phyloP scores from a whole-genome alignment of 2,329 filamentous ascomycete species.

The Dactylellina cionopaga region DNA sequence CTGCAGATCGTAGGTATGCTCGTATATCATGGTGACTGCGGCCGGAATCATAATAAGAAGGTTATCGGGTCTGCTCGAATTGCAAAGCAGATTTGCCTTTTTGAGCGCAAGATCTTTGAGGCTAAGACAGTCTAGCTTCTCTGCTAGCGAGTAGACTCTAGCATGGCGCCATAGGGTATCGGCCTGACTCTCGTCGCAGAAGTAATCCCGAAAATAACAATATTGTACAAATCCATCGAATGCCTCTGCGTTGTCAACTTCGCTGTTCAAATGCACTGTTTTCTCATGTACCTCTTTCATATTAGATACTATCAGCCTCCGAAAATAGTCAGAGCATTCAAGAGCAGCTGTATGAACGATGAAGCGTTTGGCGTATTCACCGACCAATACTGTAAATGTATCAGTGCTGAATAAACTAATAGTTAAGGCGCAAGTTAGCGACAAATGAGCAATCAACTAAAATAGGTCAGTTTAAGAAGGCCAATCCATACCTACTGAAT shows the following conservation, averaged over 20 bases:
- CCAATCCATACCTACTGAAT: background rate
- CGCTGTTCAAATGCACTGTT: background rate
- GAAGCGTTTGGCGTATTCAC: background rate
- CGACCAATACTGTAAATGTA: background rate
- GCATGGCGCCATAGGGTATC: background rate
- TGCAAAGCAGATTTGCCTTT: background rate
- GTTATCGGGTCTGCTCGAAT: background rate
- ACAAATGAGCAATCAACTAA: too few relatives aligned
- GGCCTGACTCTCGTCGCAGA: background rate
- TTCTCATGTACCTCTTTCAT: constrained; percentile 20
- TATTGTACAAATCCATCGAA: constrained; percentile 28
- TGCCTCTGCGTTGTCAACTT: constrained; percentile 15
- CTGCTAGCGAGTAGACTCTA: constrained; percentile 21
- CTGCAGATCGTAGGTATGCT: constrained; percentile 7
- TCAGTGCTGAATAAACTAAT: background rate
- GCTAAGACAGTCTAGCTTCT: constrained; percentile 10
- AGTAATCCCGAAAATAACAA: constrained; percentile 32
- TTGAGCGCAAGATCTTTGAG: constrained; percentile 17
- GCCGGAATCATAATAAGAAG: background rate
- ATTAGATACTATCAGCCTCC: background rate
- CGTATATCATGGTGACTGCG: background rate
- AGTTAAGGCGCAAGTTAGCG: background rate
- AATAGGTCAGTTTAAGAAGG: too few relatives aligned
- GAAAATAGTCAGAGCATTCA: constrained; percentile 23
- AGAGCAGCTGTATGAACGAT: constrained; percentile 14